Base-by-base conservation (phyloP, 129 eudicot species). In the Ambrosia artemisiifolia region DNA sequence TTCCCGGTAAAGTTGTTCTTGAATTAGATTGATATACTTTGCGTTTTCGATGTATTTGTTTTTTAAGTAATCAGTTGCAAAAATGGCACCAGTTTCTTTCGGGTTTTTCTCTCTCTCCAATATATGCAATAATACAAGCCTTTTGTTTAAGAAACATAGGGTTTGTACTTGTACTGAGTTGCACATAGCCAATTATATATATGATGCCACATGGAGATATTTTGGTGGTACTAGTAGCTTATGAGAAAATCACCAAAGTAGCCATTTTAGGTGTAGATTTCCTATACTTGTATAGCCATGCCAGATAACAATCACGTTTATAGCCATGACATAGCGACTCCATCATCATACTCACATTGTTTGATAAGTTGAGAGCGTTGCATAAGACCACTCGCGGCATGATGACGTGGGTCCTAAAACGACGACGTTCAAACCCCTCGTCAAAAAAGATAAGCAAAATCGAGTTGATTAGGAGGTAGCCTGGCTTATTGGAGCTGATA, bases 1-100 rank as follows among this genome's bases (percentile, higher is more conserved):
- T 90, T 60, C 85, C 84, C 13, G 99, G 99, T 69, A 94, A 94
- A 90, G 85, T 94, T 63, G 97, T 94, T 69, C 96, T 94, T 40
- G 89, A 88, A 83, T 28, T 94, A 50, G 93, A 94, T 67, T 86
- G 76, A 79, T 62, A 71, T 53, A 71, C 62, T 48, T 14, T 1
- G 7, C 50, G 18, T 67, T 38, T 28, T 50, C 38, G 17, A 50
- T 50, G 55, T 42, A 40, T 43, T 24, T 50, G 55, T 74, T 67
- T 11, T 33, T 71, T 63, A 48, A 61, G 76, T 66, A 42, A 53
- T 57, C 67, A 43, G 14, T 51, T 70, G 71, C 66, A 63, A 77
- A 67, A 61, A 62, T 63, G 50, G 35, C 47, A 16, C 46, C 7
- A 1, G 20, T 64, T 74, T 77, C 20, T 2, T 32, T 71, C 16